Evolutionary conservation across 1,139 yeast genomes (phyloP).

Genomic region (Kurtzmaniella natalensis): DNA sequence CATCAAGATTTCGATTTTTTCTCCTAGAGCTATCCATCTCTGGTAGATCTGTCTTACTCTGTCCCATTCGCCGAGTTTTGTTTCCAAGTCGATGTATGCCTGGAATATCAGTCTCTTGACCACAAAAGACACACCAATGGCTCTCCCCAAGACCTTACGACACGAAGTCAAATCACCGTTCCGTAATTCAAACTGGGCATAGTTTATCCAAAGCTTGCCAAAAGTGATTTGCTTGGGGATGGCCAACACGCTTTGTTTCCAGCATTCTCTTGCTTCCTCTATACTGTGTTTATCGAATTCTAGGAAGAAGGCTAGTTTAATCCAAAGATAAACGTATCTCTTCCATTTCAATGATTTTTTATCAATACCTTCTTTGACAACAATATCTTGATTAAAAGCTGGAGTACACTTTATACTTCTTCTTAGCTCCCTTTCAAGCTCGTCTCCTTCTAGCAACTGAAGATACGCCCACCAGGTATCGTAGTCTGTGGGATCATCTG

Average conservation of each 20-base stretch:
- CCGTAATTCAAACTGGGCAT: slow-evolving; percentile 72
- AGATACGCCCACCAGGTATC: slow-evolving; percentile 82
- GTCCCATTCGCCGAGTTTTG: slow-evolving; percentile 64
- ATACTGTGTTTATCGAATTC: slow-evolving; percentile 48
- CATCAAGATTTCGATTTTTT: slow-evolving; percentile 39
- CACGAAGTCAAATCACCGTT: slow-evolving; percentile 44
- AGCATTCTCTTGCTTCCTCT: slow-evolving; percentile 47
- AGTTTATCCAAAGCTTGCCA: slow-evolving; percentile 70
- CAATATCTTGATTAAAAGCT: no score
- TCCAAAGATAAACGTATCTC: slow-evolving; percentile 67
- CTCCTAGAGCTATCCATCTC: slow-evolving; percentile 54
- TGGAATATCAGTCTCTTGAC: slow-evolving; percentile 53
- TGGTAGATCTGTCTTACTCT: slow-evolving; percentile 72
- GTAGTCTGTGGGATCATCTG: slow-evolving; percentile 51
- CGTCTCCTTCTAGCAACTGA: slow-evolving; percentile 31
- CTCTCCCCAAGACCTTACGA: slow-evolving; percentile 67
- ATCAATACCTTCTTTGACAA: slow-evolving; percentile 5
- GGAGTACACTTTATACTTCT: slow-evolving; percentile 8
- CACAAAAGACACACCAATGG: slow-evolving; percentile 51
- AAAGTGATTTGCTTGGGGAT: slow-evolving; percentile 61
- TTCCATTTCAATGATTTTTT: slow-evolving; percentile 43
- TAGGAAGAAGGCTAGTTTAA: slow-evolving; percentile 58
- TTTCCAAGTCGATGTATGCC: slow-evolving; percentile 60
- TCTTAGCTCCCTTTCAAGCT: slow-evolving; percentile 26
- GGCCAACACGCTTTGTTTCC: slow-evolving; percentile 42